These are phyloP conservation scores for Leccinum aurantiacum DNA, from an alignment of 768 basidiomycete genomes.

Conservation along the genomic window DNA sequence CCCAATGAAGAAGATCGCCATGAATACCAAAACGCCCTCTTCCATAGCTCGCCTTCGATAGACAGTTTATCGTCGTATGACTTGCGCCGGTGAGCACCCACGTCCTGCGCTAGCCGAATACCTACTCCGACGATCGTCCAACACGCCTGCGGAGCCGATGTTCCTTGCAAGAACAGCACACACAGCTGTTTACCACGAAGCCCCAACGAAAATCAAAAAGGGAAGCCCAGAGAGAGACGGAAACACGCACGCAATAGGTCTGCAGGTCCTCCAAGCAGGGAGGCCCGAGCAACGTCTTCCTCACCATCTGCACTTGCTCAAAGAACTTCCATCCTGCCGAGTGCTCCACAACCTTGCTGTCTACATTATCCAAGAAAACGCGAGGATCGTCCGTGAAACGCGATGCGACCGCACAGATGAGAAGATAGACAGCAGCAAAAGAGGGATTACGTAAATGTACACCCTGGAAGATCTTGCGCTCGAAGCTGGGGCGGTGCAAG, in stretches of 20 bases:
- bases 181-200: slow-evolving; percentile 40
- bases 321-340: slow-evolving; percentile 55
- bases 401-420: slow-evolving; percentile 71
- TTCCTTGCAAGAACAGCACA: slow-evolving; percentile 53
- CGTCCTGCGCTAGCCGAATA: slow-evolving; percentile 58
- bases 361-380: slow-evolving; percentile 40
- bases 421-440: slow-evolving; percentile 61
- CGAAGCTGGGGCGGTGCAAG: slow-evolving; percentile 71
- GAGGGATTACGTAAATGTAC: slow-evolving; percentile 48
- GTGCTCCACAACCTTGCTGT: slow-evolving; percentile 34
- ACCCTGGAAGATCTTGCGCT: slow-evolving; percentile 45
- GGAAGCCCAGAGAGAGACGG: not conserved
- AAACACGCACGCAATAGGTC: slow-evolving; percentile 50
- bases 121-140: slow-evolving; percentile 70
- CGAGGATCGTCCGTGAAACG: slow-evolving; percentile 56
- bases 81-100: slow-evolving; percentile 51
- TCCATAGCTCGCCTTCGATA: slow-evolving; percentile 61
- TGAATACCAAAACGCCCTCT: slow-evolving; percentile 48
- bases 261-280: slow-evolving; percentile 73
- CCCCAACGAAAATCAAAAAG: not conserved
- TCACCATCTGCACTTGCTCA: slow-evolving; percentile 54
- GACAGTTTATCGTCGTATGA: slow-evolving; percentile 32
- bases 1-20: not conserved
- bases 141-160: slow-evolving; percentile 58
- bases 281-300: slow-evolving; percentile 54